phyloP scores from a whole-genome alignment of 1,139 yeast genomes.

The Arxiozyma slooffiae region DNA sequence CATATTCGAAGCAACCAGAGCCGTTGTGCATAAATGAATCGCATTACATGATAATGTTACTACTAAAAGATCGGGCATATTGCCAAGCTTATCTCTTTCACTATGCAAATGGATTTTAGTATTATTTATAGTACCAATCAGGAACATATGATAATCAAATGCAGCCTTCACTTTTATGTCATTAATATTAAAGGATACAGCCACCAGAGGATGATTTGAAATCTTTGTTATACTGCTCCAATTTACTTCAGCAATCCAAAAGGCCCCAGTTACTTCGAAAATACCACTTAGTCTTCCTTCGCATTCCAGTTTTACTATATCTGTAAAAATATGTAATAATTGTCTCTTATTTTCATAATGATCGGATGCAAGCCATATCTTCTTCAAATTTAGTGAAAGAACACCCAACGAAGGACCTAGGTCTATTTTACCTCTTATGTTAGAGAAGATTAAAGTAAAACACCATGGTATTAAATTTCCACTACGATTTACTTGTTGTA shows the following conservation, averaged over 20 bases:
- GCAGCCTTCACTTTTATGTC: slow-evolving; percentile 52
- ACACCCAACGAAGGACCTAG: slow-evolving; percentile 80
- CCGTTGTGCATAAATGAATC: slow-evolving; percentile 57
- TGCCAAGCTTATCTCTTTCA: slow-evolving; percentile 43
- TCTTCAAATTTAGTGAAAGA: slow-evolving; percentile 43
- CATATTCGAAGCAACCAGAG: slow-evolving; percentile 74
- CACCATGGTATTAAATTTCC: slow-evolving; percentile 52
- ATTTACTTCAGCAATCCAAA: slow-evolving; percentile 55
- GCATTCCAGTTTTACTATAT: slow-evolving; percentile 44
- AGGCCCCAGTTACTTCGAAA: slow-evolving; percentile 41
- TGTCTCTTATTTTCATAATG: slow-evolving; percentile 69
- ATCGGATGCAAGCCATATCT: slow-evolving; percentile 60
- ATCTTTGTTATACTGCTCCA: slow-evolving; percentile 49
- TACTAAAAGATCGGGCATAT: slow-evolving; percentile 50
- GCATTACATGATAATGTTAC: slow-evolving; percentile 48
- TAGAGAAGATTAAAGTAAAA: slow-evolving; percentile 46
- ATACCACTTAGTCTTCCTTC: slow-evolving; percentile 75
- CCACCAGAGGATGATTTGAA: slow-evolving; percentile 57
- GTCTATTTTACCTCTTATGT: slow-evolving; percentile 51
- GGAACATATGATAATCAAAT: slow-evolving; percentile 77
- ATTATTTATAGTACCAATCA: slow-evolving; percentile 46
- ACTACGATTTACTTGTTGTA: slow-evolving; percentile 4
- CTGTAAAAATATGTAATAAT: slow-evolving; percentile 52
- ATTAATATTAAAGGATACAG: slow-evolving; percentile 49
- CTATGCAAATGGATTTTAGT: slow-evolving; percentile 56